A percentile compares a stretch with the other conserved stretches of the same genome.
Evolutionary conservation across 495 filamentous ascomycete genomes (phyloP).

Genomic region (Xylaria bambusicola): DNA sequence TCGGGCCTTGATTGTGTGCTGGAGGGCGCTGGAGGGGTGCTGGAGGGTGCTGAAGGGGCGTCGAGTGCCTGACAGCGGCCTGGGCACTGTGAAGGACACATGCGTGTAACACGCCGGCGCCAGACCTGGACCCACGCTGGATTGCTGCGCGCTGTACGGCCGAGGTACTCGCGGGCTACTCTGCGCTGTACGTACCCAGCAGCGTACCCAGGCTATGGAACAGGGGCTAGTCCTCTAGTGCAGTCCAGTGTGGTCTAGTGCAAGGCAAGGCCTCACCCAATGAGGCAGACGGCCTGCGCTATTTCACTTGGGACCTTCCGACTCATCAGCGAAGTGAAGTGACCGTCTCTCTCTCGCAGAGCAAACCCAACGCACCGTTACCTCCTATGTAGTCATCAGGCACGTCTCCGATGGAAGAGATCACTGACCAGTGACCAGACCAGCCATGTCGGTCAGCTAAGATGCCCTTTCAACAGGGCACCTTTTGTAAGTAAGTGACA

Average conservation of each 20-base stretch:
- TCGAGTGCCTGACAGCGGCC: constrained; percentile 8
- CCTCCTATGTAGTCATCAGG: too few species aligned
- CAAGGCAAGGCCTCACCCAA: constrained; percentile 2
- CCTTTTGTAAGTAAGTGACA: too few species aligned
- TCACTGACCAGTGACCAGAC: too few species aligned
- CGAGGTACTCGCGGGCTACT: constrained; percentile 11
- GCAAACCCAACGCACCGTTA: too few species aligned
- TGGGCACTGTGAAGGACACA: constrained; percentile 20
- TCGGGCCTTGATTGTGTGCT: too few species aligned
- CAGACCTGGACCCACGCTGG: constrained; percentile 2
- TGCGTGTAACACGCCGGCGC: constrained; percentile 17
- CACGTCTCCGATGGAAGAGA: too few species aligned
- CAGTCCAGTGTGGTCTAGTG: background rate
- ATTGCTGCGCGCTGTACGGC: background rate
- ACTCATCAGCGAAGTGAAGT: background rate
- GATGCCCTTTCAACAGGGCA: too few species aligned
- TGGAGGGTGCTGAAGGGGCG: too few species aligned
- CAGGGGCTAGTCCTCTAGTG: background rate
- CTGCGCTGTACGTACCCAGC: background rate
- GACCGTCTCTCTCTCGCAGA: background rate
- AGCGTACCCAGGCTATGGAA: background rate
- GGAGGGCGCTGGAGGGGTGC: too few species aligned
- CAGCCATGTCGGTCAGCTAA: too few species aligned
- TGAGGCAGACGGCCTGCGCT: constrained; percentile 12
- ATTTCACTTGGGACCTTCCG: constrained; percentile 12